Conservation (phyloP, 306 rosid genomes). For the Oemleria cerasiformis region DNA sequence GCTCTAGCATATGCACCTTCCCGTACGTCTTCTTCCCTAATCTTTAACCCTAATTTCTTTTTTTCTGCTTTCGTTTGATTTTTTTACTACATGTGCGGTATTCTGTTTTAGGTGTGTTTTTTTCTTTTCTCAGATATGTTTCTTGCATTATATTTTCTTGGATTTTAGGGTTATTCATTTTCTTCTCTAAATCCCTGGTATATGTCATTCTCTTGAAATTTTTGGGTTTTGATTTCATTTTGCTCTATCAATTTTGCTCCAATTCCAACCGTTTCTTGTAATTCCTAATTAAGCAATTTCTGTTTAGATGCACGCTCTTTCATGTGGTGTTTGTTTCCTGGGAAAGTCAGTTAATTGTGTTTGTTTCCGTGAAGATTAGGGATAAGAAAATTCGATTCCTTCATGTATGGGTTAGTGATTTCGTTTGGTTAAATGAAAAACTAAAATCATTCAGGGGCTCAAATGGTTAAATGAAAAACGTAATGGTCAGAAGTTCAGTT, state of each 20-base stretch:
- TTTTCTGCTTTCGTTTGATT: neutral
- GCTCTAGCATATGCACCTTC: constrained; percentile 84
- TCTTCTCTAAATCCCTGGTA: neutral
- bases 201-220: neutral
- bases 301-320: neutral
- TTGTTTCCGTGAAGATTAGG: neutral
- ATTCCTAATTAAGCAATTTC: neutral
- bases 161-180: neutral
- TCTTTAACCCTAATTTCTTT: neutral
- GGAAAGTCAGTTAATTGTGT: neutral
- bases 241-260: neutral
- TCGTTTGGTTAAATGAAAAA: neutral
- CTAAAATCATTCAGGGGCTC: neutral
- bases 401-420: neutral
- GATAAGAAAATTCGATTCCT: neutral
- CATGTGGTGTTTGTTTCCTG: neutral
- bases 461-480: neutral
- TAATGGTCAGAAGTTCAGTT: neutral
- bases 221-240: neutral
- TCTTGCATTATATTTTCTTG: neutral
- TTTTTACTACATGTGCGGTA: neutral
- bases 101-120: neutral
- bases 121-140: neutral
- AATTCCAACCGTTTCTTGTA: neutral
- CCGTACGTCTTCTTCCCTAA: constrained; percentile 44